Base-by-base conservation (phyloP, 2,329 filamentous ascomycete genomes). In the Proliferodiscus dingleyae region DNA sequence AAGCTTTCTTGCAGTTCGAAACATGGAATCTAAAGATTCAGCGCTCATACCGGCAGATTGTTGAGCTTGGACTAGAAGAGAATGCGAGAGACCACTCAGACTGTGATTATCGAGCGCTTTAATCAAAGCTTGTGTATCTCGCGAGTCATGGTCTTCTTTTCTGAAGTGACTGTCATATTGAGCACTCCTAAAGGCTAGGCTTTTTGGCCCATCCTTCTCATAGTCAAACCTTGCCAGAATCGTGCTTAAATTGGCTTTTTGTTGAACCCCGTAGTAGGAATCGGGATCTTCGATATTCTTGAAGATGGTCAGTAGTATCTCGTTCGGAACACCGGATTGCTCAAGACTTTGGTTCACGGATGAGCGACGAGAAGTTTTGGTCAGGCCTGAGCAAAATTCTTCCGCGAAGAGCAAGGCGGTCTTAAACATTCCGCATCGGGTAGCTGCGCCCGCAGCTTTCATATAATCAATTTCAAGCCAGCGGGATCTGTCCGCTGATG, bases 201-300 rank as follows among this genome's bases (percentile, higher is more conserved):
- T 91, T 61, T 94, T 95, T 41, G 83, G 73, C 0, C 90, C 90
- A 56, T 95, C 85, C 40, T 83, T 83, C 67, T 98, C 93, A 61
- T 96, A 91, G 55, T 95, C 89, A 4, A 97, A 75, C 8, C 87
- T 83, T 41, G 85, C 79, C 47, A 97, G 72, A 1, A 97, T 85
- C 9, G 85, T 88, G 13, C 78, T 73, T 13, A 98, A 68, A 46
- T 82, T 89, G 5, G 89, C 78, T 32, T 80, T 79, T 64, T 94
- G 86, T 33, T 87, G 80, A 6, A 96, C 75, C 3, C 93, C 94
- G 61, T 98, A 98, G 64, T 95, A 98, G 1, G 89, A 85, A 64
- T 99, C 93, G 2, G 90, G 91, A 59, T 99, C 94, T 61, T 96
- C 90, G 37, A 98, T 86, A 50, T 88, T 91, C 61, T 88, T 85